These are phyloP conservation scores for Exophiala calicioides DNA, from an alignment of 2,329 filamentous ascomycete species.

Conservation along the genomic window DNA sequence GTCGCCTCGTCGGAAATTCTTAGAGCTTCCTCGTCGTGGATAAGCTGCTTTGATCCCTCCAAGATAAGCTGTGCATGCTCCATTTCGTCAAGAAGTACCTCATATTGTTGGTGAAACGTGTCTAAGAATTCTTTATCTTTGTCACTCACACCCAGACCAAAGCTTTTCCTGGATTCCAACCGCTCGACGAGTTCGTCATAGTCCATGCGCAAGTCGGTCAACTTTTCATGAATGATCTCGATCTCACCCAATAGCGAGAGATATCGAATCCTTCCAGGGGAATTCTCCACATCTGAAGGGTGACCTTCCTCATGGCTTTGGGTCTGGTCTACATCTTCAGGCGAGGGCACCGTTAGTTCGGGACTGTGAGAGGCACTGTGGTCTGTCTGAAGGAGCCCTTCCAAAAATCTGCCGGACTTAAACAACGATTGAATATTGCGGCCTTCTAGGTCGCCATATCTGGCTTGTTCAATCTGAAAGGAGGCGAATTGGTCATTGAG, in stretches of 20 bases:
- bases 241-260: too few species aligned
- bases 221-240: neutral
- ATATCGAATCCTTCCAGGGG: too few species aligned
- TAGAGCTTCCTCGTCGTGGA: slow-evolving; percentile 7
- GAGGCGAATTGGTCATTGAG: slow-evolving; percentile 3
- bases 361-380: neutral
- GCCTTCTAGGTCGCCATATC: slow-evolving; percentile 2
- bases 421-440: slow-evolving; percentile 10
- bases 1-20: neutral
- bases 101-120: neutral
- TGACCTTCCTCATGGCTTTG: too few species aligned
- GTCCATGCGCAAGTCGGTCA: neutral
- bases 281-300: too few species aligned
- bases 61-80: slow-evolving; percentile 7
- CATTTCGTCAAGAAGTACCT: slow-evolving; percentile 7
- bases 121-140: slow-evolving; percentile 9
- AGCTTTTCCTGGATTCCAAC: slow-evolving; percentile 1
- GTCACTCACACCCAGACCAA: slow-evolving; percentile 11
- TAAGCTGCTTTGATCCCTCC: slow-evolving; percentile 6
- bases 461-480: neutral
- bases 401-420: slow-evolving; percentile 5
- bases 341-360: too few species aligned
- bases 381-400: neutral
- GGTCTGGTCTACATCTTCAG: too few species aligned
- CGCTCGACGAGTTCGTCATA: neutral